Base-by-base conservation (phyloP, 768 basidiomycete species). In the Roridomyces roridus region DNA sequence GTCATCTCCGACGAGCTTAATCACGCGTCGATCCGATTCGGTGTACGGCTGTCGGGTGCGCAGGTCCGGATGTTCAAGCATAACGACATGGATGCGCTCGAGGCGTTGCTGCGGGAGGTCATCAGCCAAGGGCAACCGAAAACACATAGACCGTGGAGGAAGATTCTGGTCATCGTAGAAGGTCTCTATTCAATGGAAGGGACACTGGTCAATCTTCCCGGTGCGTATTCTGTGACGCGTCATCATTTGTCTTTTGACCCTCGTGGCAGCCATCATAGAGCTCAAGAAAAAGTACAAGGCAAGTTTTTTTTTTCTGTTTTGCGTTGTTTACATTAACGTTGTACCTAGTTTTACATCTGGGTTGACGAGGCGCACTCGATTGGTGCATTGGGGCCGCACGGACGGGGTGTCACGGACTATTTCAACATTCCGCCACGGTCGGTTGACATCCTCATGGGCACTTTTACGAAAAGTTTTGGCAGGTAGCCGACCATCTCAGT, bases 181-280 rank as follows among this genome's bases (percentile, higher is more conserved):
- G 97, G 97, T 5, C 74, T 98, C 45, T 98, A 94, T 76, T 94
- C 91, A 57, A 99, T 99, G 97, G 97, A 98, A 74, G 97, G 97
- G 21, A 95, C 92, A 10, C 67, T 98, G 61, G 85, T 91, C 36
- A 86, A 98, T 69, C 67, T 99, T 34, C 97, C 96, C 8, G 50
- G 31, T 34, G 11, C 10, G 31, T 34, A 11, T 34, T 34, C 15
- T 34, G 10, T 8, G 4, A 15, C 15, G 10, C 31, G 31, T 10
- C 3, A 34, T 15, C 7, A 34, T 10, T 34, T 34, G 7, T 34
- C 31, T 34, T 34, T 15, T 34, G 31, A 34, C 31, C 31, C 29
- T 34, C 15, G 31, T 8, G 3, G 15, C 31, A 34, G 31, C 66
- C 11, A 77, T 99, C 54, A 65, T 98, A 55, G 88, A 91, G 63